These are phyloP conservation scores for Erysimum cheiri DNA, from an alignment of 441 rosid genomes.

Conservation along the genomic window DNA sequence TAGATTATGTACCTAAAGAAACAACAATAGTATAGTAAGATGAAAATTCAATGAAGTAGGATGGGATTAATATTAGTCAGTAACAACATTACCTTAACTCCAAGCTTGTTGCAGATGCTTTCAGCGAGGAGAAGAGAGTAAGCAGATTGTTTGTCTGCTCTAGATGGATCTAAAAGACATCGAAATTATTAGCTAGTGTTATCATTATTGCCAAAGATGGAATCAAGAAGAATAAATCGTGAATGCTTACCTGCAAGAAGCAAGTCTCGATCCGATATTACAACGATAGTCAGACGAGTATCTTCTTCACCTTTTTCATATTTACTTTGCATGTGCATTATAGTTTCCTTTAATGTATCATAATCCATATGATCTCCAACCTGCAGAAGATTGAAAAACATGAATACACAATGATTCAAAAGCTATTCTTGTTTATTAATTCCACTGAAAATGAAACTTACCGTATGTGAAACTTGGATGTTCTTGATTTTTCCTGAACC, in stretches of 20 bases:
- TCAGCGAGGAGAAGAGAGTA: slow-evolving; percentile 93
- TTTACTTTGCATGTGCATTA: slow-evolving; percentile 59
- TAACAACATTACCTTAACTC: slow-evolving; percentile 63
- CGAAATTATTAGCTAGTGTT: slow-evolving; percentile 19
- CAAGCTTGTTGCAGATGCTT: slow-evolving; percentile 81
- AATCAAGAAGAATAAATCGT: slow-evolving; percentile 28
- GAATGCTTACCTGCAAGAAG: slow-evolving; percentile 64
- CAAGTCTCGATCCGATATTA: slow-evolving; percentile 84
- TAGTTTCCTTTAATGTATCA: slow-evolving; percentile 73
- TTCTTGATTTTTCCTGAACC: slow-evolving; percentile 61
- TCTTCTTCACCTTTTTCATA: slow-evolving; percentile 56
- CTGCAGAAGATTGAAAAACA: slow-evolving; percentile 53
- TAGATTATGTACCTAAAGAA: slow-evolving; percentile 79
- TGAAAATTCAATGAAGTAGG: slow-evolving; percentile 26
- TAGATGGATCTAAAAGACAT: slow-evolving; percentile 71
- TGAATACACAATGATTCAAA: slow-evolving; percentile 19
- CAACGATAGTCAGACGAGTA: slow-evolving; percentile 76
- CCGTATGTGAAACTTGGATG: slow-evolving; percentile 71
- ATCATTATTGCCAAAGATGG: slow-evolving; percentile 4
- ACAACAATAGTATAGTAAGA: slow-evolving; percentile 2
- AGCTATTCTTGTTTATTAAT: slow-evolving; percentile 1
- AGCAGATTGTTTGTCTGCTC: slow-evolving; percentile 92
- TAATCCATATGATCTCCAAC: slow-evolving; percentile 82
- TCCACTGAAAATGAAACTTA: slow-evolving; percentile 40
- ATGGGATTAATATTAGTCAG: slow-evolving; percentile 1